Conservation (phyloP, 345 rosid species). For the Fremontodendron californicum region DNA sequence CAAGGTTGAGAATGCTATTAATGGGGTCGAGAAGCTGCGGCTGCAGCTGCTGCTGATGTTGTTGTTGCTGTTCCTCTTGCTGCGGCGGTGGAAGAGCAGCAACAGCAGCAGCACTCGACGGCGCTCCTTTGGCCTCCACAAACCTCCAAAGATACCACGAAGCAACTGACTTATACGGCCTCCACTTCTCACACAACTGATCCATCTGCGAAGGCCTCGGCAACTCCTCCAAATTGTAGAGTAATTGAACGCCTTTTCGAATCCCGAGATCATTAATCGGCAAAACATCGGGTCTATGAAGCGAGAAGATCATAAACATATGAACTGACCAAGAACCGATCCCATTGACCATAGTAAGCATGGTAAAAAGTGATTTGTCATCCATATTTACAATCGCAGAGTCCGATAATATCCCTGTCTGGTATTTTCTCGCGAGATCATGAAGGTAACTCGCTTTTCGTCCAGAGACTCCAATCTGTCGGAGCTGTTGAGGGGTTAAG, state of each 20-base stretch:
- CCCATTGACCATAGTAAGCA: conserved; percentile 98
- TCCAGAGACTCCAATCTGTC: conserved; percentile 89
- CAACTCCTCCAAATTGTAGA: conserved; percentile 67
- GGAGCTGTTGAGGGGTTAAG: conserved; percentile 63
- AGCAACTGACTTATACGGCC: conserved; percentile 89
- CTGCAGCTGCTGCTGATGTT: conserved; percentile 35
- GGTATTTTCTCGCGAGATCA: conserved; percentile 88
- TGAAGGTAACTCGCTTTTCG: conserved; percentile 95
- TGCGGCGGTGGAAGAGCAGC: conserved; percentile 52
- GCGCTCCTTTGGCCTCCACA: conserved; percentile 61
- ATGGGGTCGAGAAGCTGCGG: conserved; percentile 77
- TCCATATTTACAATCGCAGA: conserved; percentile 79
- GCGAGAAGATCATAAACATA: conserved; percentile 95
- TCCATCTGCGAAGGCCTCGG: conserved; percentile 97
- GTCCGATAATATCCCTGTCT: conserved; percentile 81
- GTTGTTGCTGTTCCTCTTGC: conserved; percentile 44
- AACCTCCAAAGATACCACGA: conserved; percentile 94
- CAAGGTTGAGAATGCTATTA: conserved; percentile 79
- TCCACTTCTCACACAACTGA: conserved; percentile 82
- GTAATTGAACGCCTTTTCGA: conserved; percentile 85
- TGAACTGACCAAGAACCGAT: conserved; percentile 99
- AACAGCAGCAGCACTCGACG: conserved; percentile 58
- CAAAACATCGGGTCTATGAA: conserved; percentile 92
- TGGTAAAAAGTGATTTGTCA: conserved; percentile 87
- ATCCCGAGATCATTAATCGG: conserved; percentile 86